Conservation (phyloP, 148 eudicot species). For the Rhododendron kiyosumense region DNA sequence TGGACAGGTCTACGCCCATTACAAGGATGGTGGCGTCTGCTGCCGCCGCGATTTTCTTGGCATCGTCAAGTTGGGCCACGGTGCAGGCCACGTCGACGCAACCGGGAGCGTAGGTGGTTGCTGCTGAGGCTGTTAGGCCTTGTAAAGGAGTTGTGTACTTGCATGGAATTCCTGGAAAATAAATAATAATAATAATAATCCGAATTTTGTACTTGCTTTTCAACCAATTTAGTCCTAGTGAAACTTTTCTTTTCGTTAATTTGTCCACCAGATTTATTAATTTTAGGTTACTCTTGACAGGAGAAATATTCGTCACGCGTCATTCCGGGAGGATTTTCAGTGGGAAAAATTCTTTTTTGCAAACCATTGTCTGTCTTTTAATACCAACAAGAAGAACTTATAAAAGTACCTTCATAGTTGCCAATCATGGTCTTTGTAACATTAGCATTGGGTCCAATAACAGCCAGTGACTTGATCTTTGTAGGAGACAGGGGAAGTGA, state of each 20-base stretch:
- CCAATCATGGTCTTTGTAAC: constrained; percentile 44
- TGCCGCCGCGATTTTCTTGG: constrained; percentile 27
- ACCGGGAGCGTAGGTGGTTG: constrained; percentile 37
- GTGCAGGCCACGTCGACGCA: constrained; percentile 39
- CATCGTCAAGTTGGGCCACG: constrained; percentile 19
- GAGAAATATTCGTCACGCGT: not conserved
- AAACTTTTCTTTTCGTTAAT: not conserved
- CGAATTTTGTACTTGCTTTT: not conserved
- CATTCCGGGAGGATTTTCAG: no score
- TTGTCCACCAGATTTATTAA: not conserved
- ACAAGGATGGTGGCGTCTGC: constrained; percentile 46
- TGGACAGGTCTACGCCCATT: constrained; percentile 53
- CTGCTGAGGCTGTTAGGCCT: constrained; percentile 30
- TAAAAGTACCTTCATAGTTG: constrained; percentile 42
- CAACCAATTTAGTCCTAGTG: not conserved
- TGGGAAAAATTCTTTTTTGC: not conserved
- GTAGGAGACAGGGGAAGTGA: constrained; percentile 48
- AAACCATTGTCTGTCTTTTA: not conserved
- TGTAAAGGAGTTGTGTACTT: constrained; percentile 39
- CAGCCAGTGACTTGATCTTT: constrained; percentile 31
- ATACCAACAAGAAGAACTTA: not conserved
- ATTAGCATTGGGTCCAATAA: constrained; percentile 62
- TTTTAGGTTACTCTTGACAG: no score
- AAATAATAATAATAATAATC: not conserved
- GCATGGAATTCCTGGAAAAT: constrained; percentile 35